These are phyloP conservation scores for Chaetomium olivaceum DNA, from an alignment of 2,329 filamentous ascomycete species.

Conservation along the genomic window DNA sequence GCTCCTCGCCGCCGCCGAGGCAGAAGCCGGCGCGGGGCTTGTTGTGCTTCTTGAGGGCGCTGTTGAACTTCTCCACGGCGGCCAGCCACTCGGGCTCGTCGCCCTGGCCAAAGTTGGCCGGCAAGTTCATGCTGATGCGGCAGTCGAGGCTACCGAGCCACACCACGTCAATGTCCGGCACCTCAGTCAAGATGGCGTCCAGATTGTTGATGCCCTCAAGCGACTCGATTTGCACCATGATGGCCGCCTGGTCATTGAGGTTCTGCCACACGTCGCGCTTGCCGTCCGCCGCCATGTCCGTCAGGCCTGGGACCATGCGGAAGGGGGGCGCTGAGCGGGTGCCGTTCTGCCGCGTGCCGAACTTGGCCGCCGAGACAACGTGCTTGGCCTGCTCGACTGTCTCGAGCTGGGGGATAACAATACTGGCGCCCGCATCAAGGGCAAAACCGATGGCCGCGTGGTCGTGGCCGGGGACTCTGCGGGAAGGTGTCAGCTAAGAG, in stretches of 20 bases:
- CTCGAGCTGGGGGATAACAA: slow-evolving; percentile 50
- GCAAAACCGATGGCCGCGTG: slow-evolving; percentile 50
- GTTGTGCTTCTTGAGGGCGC: slow-evolving; percentile 48
- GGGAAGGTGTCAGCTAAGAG: background rate
- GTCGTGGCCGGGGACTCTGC: slow-evolving; percentile 46
- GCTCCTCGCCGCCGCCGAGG: slow-evolving; percentile 5
- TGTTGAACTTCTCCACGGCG: slow-evolving; percentile 41
- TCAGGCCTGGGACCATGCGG: slow-evolving; percentile 44
- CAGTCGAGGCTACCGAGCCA: slow-evolving; percentile 50
- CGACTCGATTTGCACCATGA: slow-evolving; percentile 52
- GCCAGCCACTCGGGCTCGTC: slow-evolving; percentile 47
- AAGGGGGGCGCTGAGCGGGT: slow-evolving; percentile 50
- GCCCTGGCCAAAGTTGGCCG: slow-evolving; percentile 37
- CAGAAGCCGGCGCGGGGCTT: slow-evolving; percentile 39
- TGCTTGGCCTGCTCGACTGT: slow-evolving; percentile 49
- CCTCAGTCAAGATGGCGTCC: slow-evolving; percentile 50
- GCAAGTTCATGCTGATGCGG: slow-evolving; percentile 47
- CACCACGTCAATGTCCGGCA: slow-evolving; percentile 48
- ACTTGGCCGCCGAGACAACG: slow-evolving; percentile 47
- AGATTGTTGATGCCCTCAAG: slow-evolving; percentile 48
- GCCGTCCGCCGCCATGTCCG: slow-evolving; percentile 41
- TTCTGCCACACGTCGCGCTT: slow-evolving; percentile 41
- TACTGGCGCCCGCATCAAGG: slow-evolving; percentile 50
- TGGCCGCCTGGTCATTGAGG: slow-evolving; percentile 49
- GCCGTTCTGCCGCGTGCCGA: slow-evolving; percentile 40